Evolutionary conservation across 148 eudicot species (phyloP).

Genomic region (Vaccinium corymbosum): DNA sequence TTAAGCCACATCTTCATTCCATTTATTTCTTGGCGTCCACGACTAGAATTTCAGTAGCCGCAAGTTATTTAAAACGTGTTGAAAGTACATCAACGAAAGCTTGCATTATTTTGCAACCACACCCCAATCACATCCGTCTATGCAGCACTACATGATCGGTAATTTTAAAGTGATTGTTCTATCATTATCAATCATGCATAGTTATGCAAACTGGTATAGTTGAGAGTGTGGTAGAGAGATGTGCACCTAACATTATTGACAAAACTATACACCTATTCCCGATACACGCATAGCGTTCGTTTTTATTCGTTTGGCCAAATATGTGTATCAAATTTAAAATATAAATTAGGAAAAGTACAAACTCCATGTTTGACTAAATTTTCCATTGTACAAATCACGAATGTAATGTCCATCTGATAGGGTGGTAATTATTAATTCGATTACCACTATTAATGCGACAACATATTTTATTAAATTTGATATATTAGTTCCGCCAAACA

Average conservation of each 20-base stretch:
- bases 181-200: too few relatives aligned
- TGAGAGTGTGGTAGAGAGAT: too few relatives aligned
- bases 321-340: background rate
- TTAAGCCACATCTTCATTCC: too few relatives aligned
- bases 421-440: background rate
- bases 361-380: too few relatives aligned
- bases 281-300: background rate
- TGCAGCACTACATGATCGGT: too few relatives aligned
- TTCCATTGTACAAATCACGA: too few relatives aligned
- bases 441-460: background rate
- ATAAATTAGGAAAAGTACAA: too few relatives aligned
- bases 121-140: too few relatives aligned
- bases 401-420: background rate
- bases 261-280: background rate
- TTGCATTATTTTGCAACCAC: background rate
- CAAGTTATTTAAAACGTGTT: slow-evolving; percentile 4
- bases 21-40: background rate
- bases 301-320: background rate
- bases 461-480: background rate
- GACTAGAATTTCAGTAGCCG: background rate
- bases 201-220: too few relatives aligned
- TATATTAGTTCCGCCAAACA: background rate
- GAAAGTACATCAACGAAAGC: background rate
- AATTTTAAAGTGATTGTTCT: too few relatives aligned
- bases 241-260: too few relatives aligned